A percentile compares a stretch with the other conserved stretches of the same genome.
phyloP scores from a whole-genome alignment of 768 basidiomycete genomes.

The Mycena albidolilacea region DNA sequence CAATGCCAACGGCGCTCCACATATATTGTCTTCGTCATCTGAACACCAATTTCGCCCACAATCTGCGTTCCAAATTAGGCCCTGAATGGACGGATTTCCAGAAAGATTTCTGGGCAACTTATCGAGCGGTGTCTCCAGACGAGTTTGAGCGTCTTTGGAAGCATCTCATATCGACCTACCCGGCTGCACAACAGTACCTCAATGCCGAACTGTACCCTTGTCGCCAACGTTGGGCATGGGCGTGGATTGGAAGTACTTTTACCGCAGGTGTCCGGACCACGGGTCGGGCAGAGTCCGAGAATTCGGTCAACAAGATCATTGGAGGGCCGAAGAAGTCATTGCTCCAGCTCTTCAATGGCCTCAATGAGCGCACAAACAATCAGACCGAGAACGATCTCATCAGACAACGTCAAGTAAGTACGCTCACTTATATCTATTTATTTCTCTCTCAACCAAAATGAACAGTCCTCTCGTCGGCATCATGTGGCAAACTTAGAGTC shows the following conservation, averaged over 20 bases:
- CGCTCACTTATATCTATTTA: slow-evolving; percentile 26
- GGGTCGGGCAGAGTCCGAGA: slow-evolving; percentile 23
- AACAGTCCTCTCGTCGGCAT: neutral
- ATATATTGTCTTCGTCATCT: slow-evolving; percentile 51
- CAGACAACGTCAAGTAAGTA: slow-evolving; percentile 1
- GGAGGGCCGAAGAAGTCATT: slow-evolving; percentile 29
- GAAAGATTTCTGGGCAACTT: slow-evolving; percentile 47
- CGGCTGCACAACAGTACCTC: slow-evolving; percentile 40
- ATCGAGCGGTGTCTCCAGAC: slow-evolving; percentile 49
- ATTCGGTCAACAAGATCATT: slow-evolving; percentile 26
- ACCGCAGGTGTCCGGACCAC: slow-evolving; percentile 31
- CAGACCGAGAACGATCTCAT: slow-evolving; percentile 17
- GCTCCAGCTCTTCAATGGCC: slow-evolving; percentile 12
- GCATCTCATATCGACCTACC: slow-evolving; percentile 35
- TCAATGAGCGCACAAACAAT: slow-evolving; percentile 22
- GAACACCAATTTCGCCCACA: slow-evolving; percentile 44
- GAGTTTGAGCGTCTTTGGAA: slow-evolving; percentile 46
- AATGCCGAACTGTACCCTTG: slow-evolving; percentile 47
- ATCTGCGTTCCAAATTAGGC: slow-evolving; percentile 40
- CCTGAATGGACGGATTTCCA: slow-evolving; percentile 44
- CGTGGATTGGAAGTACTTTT: slow-evolving; percentile 24
- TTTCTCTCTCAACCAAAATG: slow-evolving; percentile 40
- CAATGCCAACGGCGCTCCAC: slow-evolving; percentile 43
- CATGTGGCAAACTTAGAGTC: slow-evolving; percentile 10
- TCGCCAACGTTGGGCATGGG: slow-evolving; percentile 26